phyloP scores from a whole-genome alignment of 2,329 filamentous ascomycete genomes.

The Hypoxylon rubiginosum region DNA sequence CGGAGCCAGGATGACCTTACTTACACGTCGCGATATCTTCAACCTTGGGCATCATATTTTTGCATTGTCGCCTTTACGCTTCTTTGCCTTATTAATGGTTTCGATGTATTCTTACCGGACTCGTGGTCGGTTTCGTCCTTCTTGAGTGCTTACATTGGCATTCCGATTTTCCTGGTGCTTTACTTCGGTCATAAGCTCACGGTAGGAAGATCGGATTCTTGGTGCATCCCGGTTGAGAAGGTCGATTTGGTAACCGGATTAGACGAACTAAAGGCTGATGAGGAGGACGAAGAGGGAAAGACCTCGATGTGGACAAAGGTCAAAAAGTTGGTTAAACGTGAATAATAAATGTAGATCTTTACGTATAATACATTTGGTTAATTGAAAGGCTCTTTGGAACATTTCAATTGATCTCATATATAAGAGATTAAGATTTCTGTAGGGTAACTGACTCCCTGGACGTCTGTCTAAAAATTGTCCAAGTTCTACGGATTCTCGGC shows the following conservation, averaged over 20 bases:
- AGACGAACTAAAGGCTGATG: conserved; percentile 16
- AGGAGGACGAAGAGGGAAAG: neutral
- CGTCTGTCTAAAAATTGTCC: too few species aligned
- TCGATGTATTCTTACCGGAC: conserved; percentile 72
- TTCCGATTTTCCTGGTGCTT: conserved; percentile 70
- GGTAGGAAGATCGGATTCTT: conserved; percentile 64
- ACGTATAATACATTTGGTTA: too few species aligned
- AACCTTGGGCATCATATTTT: conserved; percentile 69
- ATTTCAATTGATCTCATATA: too few species aligned
- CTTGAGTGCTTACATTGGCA: conserved; percentile 74
- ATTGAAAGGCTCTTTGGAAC: too few species aligned
- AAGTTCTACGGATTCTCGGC: too few species aligned
- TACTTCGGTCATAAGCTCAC: conserved; percentile 66
- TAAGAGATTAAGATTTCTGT: too few species aligned
- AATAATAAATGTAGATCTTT: too few species aligned
- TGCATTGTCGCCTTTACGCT: conserved; percentile 65
- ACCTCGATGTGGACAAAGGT: neutral
- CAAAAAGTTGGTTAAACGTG: neutral
- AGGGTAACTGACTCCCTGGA: too few species aligned
- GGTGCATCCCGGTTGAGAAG: conserved; percentile 55
- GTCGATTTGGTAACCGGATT: conserved; percentile 68
- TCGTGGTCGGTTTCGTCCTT: conserved; percentile 69
- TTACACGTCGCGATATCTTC: conserved; percentile 64
- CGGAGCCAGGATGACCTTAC: conserved; percentile 59
- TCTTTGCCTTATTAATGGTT: conserved; percentile 72